These are phyloP conservation scores for Hyphopichia fennica DNA, from an alignment of 1,139 yeast species.

Conservation along the genomic window DNA sequence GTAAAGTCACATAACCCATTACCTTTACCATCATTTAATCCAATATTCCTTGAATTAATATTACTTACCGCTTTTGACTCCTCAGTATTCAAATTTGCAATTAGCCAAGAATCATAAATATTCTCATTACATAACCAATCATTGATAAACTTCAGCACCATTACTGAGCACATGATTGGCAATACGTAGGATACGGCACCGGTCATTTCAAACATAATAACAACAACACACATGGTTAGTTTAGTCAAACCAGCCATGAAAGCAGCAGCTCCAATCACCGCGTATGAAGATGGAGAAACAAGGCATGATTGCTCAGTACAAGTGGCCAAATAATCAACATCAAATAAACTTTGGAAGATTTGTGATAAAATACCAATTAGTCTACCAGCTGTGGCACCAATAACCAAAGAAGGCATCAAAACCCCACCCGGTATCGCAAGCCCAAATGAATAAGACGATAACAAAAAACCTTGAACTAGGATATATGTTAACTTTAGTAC, in stretches of 20 bases:
- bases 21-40: conserved; percentile 39
- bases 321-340: conserved; percentile 42
- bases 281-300: conserved; percentile 60
- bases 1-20: conserved; percentile 40
- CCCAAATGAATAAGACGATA: conserved; percentile 66
- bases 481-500: conserved; percentile 44
- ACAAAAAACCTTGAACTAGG: conserved; percentile 52
- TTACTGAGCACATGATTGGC: conserved; percentile 60
- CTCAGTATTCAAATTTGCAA: conserved; percentile 25
- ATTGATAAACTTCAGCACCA: conserved; percentile 50
- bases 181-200: conserved; percentile 61
- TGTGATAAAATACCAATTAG: conserved; percentile 63
- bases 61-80: neutral
- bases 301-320: conserved; percentile 53
- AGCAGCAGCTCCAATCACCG: conserved; percentile 62
- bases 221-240: conserved; percentile 56
- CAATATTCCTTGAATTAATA: conserved; percentile 6
- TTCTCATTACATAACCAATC: conserved; percentile 49
- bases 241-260: conserved; percentile 59
- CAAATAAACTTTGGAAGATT: conserved; percentile 42
- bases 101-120: conserved; percentile 49
- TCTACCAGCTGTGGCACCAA: conserved; percentile 73
- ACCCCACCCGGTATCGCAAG: conserved; percentile 73
- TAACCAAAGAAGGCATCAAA: conserved; percentile 67
- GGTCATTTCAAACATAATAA: conserved; percentile 55